Evolutionary conservation across 2,329 filamentous ascomycete species (phyloP).

Genomic region (Colletotrichum tropicicola): DNA sequence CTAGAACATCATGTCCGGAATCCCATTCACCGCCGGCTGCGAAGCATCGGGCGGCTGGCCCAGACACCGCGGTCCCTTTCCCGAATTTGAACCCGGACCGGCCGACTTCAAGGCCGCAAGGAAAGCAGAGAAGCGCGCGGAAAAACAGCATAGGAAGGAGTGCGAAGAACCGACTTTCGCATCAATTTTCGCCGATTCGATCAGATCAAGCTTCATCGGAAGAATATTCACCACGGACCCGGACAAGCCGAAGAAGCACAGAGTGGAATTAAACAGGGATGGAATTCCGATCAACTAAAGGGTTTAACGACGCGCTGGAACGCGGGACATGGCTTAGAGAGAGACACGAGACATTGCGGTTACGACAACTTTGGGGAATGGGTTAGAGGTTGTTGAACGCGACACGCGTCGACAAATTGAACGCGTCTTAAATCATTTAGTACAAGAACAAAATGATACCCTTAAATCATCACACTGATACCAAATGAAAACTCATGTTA

Average conservation of each 20-base stretch:
- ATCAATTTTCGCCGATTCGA: background rate
- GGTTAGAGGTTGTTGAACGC: too few relatives aligned
- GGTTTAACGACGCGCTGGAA: background rate
- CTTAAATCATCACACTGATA: background rate
- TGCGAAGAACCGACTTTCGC: background rate
- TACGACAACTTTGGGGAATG: too few relatives aligned
- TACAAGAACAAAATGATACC: background rate
- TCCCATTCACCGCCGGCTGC: constrained; percentile 15
- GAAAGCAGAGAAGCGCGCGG: constrained; percentile 27
- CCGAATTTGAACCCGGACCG: constrained; percentile 12
- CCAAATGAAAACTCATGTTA: background rate
- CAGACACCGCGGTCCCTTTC: background rate
- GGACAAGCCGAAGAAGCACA: background rate
- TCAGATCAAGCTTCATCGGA: background rate
- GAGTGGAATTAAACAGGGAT: background rate
- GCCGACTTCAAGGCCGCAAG: constrained; percentile 22
- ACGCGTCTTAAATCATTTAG: too few relatives aligned
- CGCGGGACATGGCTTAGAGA: too few relatives aligned
- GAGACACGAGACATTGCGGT: too few relatives aligned
- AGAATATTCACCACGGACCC: background rate
- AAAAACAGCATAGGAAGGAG: background rate
- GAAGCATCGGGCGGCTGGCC: constrained; percentile 16
- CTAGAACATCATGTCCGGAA: background rate
- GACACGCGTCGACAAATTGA: too few relatives aligned
- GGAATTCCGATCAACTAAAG: background rate